These are phyloP conservation scores for Arabis alpina DNA, from an alignment of 345 rosid genomes.

Conservation along the genomic window DNA sequence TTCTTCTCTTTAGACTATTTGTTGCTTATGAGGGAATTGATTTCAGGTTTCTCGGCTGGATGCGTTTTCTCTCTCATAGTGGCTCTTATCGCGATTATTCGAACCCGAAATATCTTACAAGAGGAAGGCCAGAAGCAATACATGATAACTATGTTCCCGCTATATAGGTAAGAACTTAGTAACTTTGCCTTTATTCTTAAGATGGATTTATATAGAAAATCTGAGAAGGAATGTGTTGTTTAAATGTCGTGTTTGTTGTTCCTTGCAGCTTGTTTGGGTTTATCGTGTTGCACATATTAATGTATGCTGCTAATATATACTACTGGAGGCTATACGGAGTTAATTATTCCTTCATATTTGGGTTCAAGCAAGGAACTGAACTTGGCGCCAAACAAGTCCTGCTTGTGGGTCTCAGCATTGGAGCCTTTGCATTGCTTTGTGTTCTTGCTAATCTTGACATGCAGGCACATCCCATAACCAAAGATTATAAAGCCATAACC, in stretches of 20 bases:
- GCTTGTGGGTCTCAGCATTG: constrained; percentile 50
- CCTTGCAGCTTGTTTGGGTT: constrained; percentile 53
- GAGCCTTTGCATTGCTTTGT: too few relatives aligned
- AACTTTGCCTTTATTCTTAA: background rate
- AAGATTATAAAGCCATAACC: too few relatives aligned
- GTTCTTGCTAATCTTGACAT: too few relatives aligned
- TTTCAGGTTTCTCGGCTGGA: constrained; percentile 62
- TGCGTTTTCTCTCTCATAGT: constrained; percentile 56
- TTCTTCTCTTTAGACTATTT: background rate
- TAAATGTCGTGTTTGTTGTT: constrained; percentile 5
- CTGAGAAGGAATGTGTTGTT: constrained; percentile 16
- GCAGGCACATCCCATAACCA: too few relatives aligned
- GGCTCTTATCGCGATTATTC: constrained; percentile 50
- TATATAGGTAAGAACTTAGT: constrained; percentile 62
- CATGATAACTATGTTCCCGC: constrained; percentile 72
- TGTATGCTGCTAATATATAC: constrained; percentile 51
- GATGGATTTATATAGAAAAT: background rate
- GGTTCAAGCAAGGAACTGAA: constrained; percentile 56
- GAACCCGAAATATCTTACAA: constrained; percentile 46
- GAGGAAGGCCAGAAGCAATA: constrained; percentile 39
- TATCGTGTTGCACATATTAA: constrained; percentile 50
- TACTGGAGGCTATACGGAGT: constrained; percentile 52
- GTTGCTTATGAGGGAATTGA: constrained; percentile 21
- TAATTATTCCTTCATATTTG: constrained; percentile 57
- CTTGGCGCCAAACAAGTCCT: constrained; percentile 53